Percentiles rank a stretch among this genome's conserved stretches.
These are phyloP conservation scores for Penicillium sp. DNA, from an alignment of 2,329 filamentous ascomycete genomes.

Conservation along the genomic window DNA sequence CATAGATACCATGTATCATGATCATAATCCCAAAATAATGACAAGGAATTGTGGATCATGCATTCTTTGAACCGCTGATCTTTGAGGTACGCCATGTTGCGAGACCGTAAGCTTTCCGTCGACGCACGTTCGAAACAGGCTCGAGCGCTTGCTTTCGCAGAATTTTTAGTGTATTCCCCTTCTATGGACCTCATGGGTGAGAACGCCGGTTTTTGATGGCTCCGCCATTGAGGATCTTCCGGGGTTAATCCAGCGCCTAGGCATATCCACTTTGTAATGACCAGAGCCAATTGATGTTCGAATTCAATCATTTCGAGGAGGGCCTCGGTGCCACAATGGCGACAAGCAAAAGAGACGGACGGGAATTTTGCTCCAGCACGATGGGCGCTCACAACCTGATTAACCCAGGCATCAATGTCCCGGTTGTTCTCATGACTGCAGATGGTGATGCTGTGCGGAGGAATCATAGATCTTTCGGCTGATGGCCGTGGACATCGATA, in stretches of 20 bases:
- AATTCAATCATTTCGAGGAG: background rate
- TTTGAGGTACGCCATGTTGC: background rate
- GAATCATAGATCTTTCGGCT: background rate
- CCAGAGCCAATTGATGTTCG: background rate
- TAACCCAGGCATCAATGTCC: background rate
- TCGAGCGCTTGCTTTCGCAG: background rate
- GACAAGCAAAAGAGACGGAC: background rate
- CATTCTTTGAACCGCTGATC: constrained; percentile 1
- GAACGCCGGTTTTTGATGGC: background rate
- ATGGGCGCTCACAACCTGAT: background rate
- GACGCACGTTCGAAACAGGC: constrained; percentile 1
- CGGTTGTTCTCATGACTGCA: background rate
- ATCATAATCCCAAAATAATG: background rate
- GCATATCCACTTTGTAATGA: background rate
- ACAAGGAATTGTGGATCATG: background rate
- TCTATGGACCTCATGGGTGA: background rate
- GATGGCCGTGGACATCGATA: background rate
- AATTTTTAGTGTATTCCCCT: background rate
- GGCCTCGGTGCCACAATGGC: background rate
- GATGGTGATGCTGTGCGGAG: background rate
- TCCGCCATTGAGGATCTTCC: background rate
- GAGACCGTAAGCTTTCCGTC: constrained; percentile 1
- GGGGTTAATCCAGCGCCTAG: background rate
- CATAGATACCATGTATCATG: background rate
- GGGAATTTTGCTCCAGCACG: background rate